phyloP scores from a whole-genome alignment of 257 asterid genomes.

The Fraxinus pennsylvanica region DNA sequence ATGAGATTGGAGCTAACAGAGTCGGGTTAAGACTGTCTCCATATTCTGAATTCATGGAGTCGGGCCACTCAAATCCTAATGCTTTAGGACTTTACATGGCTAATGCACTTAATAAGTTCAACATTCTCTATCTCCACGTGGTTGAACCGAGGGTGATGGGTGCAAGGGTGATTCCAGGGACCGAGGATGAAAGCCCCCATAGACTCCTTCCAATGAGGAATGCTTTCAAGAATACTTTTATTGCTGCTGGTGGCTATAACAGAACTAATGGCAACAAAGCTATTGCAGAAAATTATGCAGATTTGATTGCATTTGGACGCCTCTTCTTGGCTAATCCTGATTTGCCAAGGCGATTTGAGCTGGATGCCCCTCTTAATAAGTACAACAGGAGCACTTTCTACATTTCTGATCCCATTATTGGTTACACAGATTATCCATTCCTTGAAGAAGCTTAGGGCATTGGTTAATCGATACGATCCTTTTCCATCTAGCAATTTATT shows the following conservation, averaged over 20 bases:
- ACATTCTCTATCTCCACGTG: conserved; percentile 47
- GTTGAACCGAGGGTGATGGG: conserved; percentile 42
- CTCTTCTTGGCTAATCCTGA: conserved; percentile 76
- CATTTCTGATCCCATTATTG: conserved; percentile 60
- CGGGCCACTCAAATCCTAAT: conserved; percentile 33
- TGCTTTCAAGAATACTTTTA: conserved; percentile 57
- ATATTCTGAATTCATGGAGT: conserved; percentile 26
- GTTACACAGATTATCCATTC: conserved; percentile 76
- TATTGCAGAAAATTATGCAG: conserved; percentile 41
- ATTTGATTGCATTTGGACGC: conserved; percentile 67
- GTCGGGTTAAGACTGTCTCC: conserved; percentile 51
- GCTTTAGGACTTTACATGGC: conserved; percentile 45
- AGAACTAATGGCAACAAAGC: conserved; percentile 50
- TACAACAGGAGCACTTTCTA: conserved; percentile 63
- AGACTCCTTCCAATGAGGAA: conserved; percentile 43
- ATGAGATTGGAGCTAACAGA: conserved; percentile 41
- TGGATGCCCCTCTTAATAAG: conserved; percentile 55
- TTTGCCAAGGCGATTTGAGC: conserved; percentile 47
- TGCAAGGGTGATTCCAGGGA: conserved; percentile 4
- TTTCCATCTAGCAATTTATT: too few relatives aligned
- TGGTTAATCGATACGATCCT: too few relatives aligned
- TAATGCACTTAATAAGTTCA: conserved; percentile 27
- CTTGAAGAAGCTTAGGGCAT: conserved; percentile 31
- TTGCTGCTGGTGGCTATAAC: conserved; percentile 58
- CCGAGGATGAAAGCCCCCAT: conserved; percentile 29